phyloP scores from a whole-genome alignment of 2,329 filamentous ascomycete genomes.

The Colletotrichum tofieldiae region DNA sequence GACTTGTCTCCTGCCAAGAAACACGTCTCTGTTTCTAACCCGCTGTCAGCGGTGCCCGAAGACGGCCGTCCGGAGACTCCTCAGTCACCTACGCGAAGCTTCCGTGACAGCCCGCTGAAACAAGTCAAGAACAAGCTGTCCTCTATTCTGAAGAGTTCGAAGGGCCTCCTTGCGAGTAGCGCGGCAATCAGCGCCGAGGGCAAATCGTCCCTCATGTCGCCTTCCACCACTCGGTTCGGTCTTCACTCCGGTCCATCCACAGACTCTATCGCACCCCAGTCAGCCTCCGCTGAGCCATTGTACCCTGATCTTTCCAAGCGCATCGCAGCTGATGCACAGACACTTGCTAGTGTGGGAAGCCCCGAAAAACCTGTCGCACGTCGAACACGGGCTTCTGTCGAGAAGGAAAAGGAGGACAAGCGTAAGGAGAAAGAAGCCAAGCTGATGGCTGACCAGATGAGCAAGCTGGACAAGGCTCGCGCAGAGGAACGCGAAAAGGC shows the following conservation, averaged over 20 bases:
- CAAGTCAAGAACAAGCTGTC: constrained; percentile 95
- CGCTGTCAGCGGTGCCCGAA: constrained; percentile 66
- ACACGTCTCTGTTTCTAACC: constrained; percentile 73
- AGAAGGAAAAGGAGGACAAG: constrained; percentile 76
- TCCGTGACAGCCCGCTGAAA: constrained; percentile 85
- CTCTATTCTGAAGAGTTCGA: constrained; percentile 90
- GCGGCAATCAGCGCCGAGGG: constrained; percentile 75
- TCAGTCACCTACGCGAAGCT: constrained; percentile 70
- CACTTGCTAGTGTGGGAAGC: constrained; percentile 54
- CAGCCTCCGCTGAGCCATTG: constrained; percentile 53
- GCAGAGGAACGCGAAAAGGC: constrained; percentile 81
- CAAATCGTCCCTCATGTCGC: constrained; percentile 71
- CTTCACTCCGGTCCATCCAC: constrained; percentile 63
- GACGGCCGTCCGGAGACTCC: constrained; percentile 62
- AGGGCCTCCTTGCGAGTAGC: constrained; percentile 86
- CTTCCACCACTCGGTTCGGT: constrained; percentile 64
- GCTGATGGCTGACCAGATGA: constrained; percentile 72
- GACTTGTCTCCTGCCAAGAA: constrained; percentile 67
- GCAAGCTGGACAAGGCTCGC: constrained; percentile 77
- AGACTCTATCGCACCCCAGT: constrained; percentile 60
- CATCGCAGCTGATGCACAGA: constrained; percentile 48
- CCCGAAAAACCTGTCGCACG: constrained; percentile 61
- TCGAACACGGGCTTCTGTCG: constrained; percentile 71
- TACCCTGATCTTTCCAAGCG: constrained; percentile 65
- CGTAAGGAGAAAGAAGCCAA: constrained; percentile 77